Evolutionary conservation across 1,284 basidiomycete genomes (phyloP).

Genomic region (Heliocybe sulcata): DNA sequence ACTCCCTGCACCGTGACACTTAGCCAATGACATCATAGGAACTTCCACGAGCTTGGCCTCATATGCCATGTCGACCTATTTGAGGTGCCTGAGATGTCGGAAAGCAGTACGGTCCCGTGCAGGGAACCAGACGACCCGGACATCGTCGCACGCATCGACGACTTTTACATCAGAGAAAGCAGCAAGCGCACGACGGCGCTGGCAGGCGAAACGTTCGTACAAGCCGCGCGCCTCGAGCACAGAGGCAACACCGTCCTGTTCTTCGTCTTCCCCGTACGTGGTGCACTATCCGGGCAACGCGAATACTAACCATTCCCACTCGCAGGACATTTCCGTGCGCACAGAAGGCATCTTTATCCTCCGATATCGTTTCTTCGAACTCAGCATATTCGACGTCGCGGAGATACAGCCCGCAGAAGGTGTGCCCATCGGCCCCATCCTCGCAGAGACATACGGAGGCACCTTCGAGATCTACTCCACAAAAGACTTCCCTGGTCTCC

Average conservation of each 20-base stretch:
- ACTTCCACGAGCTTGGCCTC: background rate
- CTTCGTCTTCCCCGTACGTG: constrained; percentile 3
- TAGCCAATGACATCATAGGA: background rate
- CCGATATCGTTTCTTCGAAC: constrained; percentile 16
- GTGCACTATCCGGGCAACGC: no score
- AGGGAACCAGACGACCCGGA: background rate
- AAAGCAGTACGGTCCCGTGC: background rate
- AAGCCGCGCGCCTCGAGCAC: background rate
- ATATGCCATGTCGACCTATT: constrained; percentile 3
- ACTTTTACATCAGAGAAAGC: background rate
- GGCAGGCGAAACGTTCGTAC: constrained; percentile 1
- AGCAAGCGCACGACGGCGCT: background rate
- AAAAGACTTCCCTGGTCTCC: constrained; percentile 35
- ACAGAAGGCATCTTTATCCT: constrained; percentile 13
- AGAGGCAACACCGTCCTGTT: background rate
- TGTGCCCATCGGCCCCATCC: constrained; percentile 22
- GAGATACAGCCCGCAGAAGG: constrained; percentile 8
- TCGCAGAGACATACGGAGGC: constrained; percentile 32
- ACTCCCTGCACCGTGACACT: background rate
- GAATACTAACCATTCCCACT: no score
- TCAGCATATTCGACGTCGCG: constrained; percentile 1
- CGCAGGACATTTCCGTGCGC: constrained; percentile 1
- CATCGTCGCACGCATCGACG: background rate
- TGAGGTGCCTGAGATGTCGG: background rate
- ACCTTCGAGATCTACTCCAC: constrained; percentile 34